A percentile compares a stretch with the other conserved stretches of the same genome.
These are phyloP conservation scores for Penicillium sp. DNA, from an alignment of 2,329 filamentous ascomycete species.

Conservation along the genomic window DNA sequence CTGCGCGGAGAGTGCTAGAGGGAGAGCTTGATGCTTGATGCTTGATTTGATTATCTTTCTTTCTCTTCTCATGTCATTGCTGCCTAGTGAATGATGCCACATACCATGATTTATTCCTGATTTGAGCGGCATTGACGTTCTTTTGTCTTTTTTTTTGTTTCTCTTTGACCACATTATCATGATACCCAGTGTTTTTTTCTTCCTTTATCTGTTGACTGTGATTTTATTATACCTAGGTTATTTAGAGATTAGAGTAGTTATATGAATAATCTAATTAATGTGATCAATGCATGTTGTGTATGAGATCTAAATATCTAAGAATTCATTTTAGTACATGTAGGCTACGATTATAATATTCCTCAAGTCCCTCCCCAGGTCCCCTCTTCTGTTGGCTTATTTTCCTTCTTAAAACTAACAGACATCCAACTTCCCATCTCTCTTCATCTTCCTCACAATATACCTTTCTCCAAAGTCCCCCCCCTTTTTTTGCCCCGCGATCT, in stretches of 20 bases:
- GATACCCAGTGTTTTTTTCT: constrained; percentile 23
- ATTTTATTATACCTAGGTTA: constrained; percentile 1
- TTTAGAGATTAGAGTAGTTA: constrained; percentile 6
- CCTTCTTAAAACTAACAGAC: not conserved
- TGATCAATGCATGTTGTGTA: not conserved
- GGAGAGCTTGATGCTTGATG: constrained; percentile 61
- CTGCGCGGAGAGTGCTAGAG: constrained; percentile 71
- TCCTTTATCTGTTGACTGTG: constrained; percentile 1
- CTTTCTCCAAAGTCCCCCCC: not conserved
- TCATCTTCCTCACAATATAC: not conserved
- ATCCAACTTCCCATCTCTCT: not conserved
- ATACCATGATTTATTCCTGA: constrained; percentile 5
- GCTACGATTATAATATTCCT: not conserved
- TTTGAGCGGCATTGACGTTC: constrained; percentile 2
- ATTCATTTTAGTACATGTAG: not conserved
- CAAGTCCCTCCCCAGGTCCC: not conserved
- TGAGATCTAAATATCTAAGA: not conserved
- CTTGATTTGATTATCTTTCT: constrained; percentile 20
- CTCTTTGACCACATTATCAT: constrained; percentile 11
- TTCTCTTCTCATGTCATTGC: constrained; percentile 1
- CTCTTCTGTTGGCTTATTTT: not conserved
- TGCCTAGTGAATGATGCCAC: constrained; percentile 5
- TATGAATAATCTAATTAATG: constrained; percentile 1
- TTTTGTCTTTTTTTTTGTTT: constrained; percentile 10
- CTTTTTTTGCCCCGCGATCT: constrained; percentile 13